phyloP scores from a whole-genome alignment of 768 basidiomycete genomes.

The Rhodotorula sphaerocarpa region DNA sequence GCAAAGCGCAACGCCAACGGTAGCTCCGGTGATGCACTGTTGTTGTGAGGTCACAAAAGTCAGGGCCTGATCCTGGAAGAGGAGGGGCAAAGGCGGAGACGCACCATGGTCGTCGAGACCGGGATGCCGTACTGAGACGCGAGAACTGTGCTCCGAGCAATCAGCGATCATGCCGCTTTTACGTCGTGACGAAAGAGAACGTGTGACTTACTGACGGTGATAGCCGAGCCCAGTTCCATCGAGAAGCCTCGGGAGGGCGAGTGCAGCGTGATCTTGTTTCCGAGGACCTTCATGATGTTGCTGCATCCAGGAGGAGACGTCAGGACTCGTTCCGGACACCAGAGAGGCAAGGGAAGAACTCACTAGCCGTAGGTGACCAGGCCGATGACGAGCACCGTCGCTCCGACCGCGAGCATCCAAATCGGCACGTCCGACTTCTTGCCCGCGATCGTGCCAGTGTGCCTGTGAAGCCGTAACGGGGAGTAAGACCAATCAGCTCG shows the following conservation, averaged over 20 bases:
- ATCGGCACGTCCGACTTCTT: conserved; percentile 42
- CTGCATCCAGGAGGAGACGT: conserved; percentile 39
- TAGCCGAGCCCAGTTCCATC: conserved; percentile 46
- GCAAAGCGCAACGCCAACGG: conserved; percentile 42
- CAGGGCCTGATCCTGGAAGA: too few relatives aligned
- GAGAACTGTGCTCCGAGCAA: conserved; percentile 40
- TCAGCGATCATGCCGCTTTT: too few relatives aligned
- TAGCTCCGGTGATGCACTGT: conserved; percentile 44
- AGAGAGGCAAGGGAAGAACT: conserved; percentile 27
- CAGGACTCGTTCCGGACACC: too few relatives aligned
- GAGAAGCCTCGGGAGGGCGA: conserved; percentile 48
- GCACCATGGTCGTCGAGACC: conserved; percentile 45
- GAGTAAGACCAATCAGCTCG: too few relatives aligned
- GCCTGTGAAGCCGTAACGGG: too few relatives aligned
- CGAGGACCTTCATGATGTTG: conserved; percentile 44
- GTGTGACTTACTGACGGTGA: conserved; percentile 44
- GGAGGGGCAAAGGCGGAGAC: too few relatives aligned
- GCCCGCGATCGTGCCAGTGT: conserved; percentile 36
- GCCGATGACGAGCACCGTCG: conserved; percentile 40
- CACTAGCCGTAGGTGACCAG: conserved; percentile 41
- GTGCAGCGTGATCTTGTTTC: conserved; percentile 46
- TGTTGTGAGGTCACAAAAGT: too few relatives aligned
- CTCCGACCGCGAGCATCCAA: conserved; percentile 46
- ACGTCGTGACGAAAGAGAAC: too few relatives aligned
- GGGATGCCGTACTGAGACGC: conserved; percentile 45